phyloP scores from a whole-genome alignment of 2,329 filamentous ascomycete species.

The Fusarium vanettenii region DNA sequence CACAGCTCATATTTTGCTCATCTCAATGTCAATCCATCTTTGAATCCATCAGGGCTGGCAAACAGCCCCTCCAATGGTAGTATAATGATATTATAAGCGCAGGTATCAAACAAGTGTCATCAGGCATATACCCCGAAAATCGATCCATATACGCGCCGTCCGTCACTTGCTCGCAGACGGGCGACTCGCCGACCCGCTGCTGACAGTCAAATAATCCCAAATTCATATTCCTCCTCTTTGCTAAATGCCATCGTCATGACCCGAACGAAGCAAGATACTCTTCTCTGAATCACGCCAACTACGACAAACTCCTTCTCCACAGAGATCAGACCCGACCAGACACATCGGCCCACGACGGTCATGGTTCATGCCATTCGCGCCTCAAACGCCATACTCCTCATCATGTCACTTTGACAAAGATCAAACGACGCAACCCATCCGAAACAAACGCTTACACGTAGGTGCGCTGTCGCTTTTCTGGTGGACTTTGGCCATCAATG shows the following conservation, averaged over 20 bases:
- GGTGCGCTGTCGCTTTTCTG: slow-evolving; percentile 64
- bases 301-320: slow-evolving; percentile 13
- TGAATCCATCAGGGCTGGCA: not conserved
- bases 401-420: slow-evolving; percentile 33
- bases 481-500: slow-evolving; percentile 56
- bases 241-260: slow-evolving; percentile 26
- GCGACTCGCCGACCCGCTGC: slow-evolving; percentile 16
- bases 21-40: not conserved
- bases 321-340: slow-evolving; percentile 1
- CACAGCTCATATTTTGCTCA: not conserved
- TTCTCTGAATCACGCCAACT: slow-evolving; percentile 30
- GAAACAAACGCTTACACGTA: slow-evolving; percentile 32
- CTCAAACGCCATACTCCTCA: slow-evolving; percentile 43
- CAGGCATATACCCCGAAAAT: slow-evolving; percentile 31
- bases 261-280: slow-evolving; percentile 20
- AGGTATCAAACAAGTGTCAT: slow-evolving; percentile 44
- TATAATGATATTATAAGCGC: slow-evolving; percentile 43
- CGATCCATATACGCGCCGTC: slow-evolving; percentile 29
- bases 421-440: slow-evolving; percentile 2
- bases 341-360: slow-evolving; percentile 8
- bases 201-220: slow-evolving; percentile 1
- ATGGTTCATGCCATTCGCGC: slow-evolving; percentile 24
- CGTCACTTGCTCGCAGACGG: slow-evolving; percentile 13
- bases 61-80: slow-evolving; percentile 19
- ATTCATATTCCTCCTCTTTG: slow-evolving; percentile 15